Percentiles rank a stretch among this genome's conserved stretches.
phyloP scores from a whole-genome alignment of 2,329 filamentous ascomycete genomes.

The Alternaria burnsii region DNA sequence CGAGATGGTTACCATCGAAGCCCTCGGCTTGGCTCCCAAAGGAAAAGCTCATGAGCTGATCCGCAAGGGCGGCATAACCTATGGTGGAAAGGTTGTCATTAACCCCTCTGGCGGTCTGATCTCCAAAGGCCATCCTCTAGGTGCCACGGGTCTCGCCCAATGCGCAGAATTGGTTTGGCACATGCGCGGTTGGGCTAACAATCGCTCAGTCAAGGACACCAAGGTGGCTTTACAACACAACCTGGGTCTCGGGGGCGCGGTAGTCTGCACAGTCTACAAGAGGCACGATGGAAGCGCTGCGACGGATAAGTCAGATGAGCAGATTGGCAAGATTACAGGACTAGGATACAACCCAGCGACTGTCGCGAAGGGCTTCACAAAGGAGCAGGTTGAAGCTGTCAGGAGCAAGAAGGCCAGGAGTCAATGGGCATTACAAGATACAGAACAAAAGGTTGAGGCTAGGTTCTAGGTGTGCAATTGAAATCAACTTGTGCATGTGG shows the following conservation, averaged over 20 bases:
- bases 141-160: constrained; percentile 93
- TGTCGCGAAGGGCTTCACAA: constrained; percentile 87
- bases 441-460: constrained; percentile 74
- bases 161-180: constrained; percentile 97
- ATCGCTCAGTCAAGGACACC: constrained; percentile 75
- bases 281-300: constrained; percentile 78
- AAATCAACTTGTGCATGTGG: neutral
- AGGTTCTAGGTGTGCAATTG: constrained; percentile 62
- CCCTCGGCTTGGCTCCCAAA: constrained; percentile 76
- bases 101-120: constrained; percentile 96
- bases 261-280: constrained; percentile 88
- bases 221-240: constrained; percentile 88
- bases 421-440: constrained; percentile 82
- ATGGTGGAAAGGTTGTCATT: constrained; percentile 81
- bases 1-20: constrained; percentile 90
- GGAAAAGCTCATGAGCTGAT: constrained; percentile 95
- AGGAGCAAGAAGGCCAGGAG: constrained; percentile 73
- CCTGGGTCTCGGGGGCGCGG: constrained; percentile 88
- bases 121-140: constrained; percentile 93
- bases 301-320: constrained; percentile 66
- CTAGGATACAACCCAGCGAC: constrained; percentile 93
- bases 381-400: constrained; percentile 72
- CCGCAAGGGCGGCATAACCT: constrained; percentile 86
- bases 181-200: constrained; percentile 93
- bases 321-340: constrained; percentile 71